Conservation (phyloP, 495 filamentous ascomycete genomes). For the Talaromyces adpressus region DNA sequence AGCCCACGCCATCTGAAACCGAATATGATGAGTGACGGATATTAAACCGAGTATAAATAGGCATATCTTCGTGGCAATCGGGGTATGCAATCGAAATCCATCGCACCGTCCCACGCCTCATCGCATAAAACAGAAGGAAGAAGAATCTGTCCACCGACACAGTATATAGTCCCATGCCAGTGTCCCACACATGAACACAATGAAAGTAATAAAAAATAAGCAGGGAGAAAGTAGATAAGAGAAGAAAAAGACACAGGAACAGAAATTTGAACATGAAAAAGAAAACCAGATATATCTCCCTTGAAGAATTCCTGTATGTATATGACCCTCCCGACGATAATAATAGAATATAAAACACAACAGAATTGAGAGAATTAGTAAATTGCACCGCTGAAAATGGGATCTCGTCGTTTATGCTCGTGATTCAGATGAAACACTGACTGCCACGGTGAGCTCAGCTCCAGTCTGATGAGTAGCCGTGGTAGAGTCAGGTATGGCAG, state of each 20-base stretch:
- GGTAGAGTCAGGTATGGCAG: background rate
- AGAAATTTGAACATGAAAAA: slow-evolving; percentile 7
- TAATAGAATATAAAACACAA: slow-evolving; percentile 9
- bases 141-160: slow-evolving; percentile 3
- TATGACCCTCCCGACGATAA: slow-evolving; percentile 21
- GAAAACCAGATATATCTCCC: slow-evolving; percentile 24
- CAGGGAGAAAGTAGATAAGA: slow-evolving; percentile 10
- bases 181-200: slow-evolving; percentile 1
- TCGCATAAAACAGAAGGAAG: slow-evolving; percentile 2
- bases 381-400: background rate
- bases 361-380: slow-evolving; percentile 5
- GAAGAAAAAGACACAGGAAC: slow-evolving; percentile 15
- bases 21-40: slow-evolving; percentile 2
- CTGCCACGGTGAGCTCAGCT: slow-evolving; percentile 1
- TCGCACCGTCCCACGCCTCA: background rate
- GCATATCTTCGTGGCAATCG: slow-evolving; percentile 10
- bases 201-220: slow-evolving; percentile 4
- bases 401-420: background rate
- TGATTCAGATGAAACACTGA: slow-evolving; percentile 1
- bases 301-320: slow-evolving; percentile 33
- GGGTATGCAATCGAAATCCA: slow-evolving; percentile 1
- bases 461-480: slow-evolving; percentile 8
- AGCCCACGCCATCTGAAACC: slow-evolving; percentile 9
- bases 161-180: slow-evolving; percentile 1
- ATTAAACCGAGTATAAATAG: slow-evolving; percentile 8